A percentile compares a stretch with the other conserved stretches of the same genome.
Conservation (phyloP, 2,329 filamentous ascomycete genomes). For the Dothideomycetes sp. region DNA sequence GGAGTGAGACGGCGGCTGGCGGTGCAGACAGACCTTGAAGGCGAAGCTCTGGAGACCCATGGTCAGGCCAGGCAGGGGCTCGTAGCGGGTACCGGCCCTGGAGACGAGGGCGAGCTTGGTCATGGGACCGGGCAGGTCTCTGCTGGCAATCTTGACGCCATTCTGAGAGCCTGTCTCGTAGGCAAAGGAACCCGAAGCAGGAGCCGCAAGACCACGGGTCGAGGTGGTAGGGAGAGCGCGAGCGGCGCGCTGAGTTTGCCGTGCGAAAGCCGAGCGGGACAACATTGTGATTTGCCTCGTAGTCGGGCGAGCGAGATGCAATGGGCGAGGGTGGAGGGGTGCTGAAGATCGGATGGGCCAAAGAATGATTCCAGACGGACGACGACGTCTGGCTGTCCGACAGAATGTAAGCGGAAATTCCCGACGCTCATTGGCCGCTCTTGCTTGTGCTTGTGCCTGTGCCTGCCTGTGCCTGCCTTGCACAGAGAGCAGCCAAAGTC, state of each 20-base stretch:
- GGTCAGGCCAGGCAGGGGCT: constrained; percentile 80
- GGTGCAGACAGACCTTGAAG: constrained; percentile 74
- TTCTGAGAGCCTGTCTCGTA: constrained; percentile 80
- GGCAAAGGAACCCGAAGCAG: constrained; percentile 66
- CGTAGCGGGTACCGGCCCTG: constrained; percentile 89
- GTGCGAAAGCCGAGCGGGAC: constrained; percentile 56
- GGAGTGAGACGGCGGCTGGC: constrained; percentile 3
- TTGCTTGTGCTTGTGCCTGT: no score
- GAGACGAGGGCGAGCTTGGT: constrained; percentile 85
- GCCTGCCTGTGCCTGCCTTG: no score
- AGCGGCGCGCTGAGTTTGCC: constrained; percentile 54
- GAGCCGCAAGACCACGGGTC: constrained; percentile 55
- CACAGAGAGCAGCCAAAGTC: no score
- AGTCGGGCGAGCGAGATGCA: constrained; percentile 16
- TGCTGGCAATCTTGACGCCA: constrained; percentile 85
- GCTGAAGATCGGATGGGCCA: constrained; percentile 11
- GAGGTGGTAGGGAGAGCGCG: constrained; percentile 48
- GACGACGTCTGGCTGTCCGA: no score
- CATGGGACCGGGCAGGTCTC: constrained; percentile 80
- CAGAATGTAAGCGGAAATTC: no score
- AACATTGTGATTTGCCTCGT: constrained; percentile 44
- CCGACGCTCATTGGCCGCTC: no score
- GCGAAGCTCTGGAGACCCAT: constrained; percentile 90
- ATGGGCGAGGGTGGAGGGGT: constrained; percentile 17
- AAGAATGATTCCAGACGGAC: no score